Base-by-base conservation (phyloP, 768 basidiomycete genomes). In the Tylopilus sp. region DNA sequence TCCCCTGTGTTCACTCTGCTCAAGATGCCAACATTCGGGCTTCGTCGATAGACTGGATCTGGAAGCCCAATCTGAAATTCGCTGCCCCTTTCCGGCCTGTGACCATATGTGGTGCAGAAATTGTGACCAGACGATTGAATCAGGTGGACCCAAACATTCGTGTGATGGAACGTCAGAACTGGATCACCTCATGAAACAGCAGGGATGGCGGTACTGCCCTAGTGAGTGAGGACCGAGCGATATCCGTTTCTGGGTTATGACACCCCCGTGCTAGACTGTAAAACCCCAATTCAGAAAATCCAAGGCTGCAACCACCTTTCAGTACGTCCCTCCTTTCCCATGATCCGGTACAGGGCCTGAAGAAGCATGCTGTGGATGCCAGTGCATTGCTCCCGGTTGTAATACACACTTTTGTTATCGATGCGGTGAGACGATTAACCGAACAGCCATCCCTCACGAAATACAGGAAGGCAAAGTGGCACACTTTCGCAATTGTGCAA, bases 171-270 rank as follows among this genome's bases (percentile, higher is more conserved):
- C 77, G 1, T 67, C 72, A 1, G 83, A 85, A 54, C 66, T 85
- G 18, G 72, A 76, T 12, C 69, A 75, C 45, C 62, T 82, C 25
- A 76, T 83, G 78, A 62, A 67, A 39, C 57, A 71, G 48, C 64
- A 73, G 42, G 82, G 83, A 5, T 86, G 85, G 84, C 80, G 77
- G 53, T 74, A 76, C 56, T 86, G 85, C 57, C 80, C 85, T 47
- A 81, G 83, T 71, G 52, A 53, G 73, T 50, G 26, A 15, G 25
- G n/a, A 18, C 22, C 6, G n/a, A 2, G 12, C 12, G 5, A 3
- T n/a, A 28, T 6, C 10, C 5, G n/a, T 43, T 10, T 23, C 23
- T 0, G 9, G 22, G 50, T 48, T 13, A 44, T 6, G n/a, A 36
- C 25, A 12, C 15, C 22, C 18, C 12, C 22, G 2, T 25, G 8